phyloP scores from a whole-genome alignment of 495 filamentous ascomycete genomes.

The Xylaria sp. region DNA sequence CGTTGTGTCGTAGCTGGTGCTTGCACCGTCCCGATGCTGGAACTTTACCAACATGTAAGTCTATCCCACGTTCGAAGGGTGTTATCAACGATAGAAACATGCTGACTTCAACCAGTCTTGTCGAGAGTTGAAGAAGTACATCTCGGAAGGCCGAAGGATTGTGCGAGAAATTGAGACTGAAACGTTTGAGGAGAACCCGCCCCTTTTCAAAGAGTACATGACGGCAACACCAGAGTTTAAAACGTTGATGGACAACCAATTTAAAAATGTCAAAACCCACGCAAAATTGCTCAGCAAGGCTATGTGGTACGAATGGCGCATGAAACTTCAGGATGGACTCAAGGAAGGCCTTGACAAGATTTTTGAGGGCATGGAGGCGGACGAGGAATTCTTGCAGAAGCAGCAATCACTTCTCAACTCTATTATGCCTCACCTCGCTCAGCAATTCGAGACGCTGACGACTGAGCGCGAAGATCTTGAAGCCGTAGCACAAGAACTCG shows the following conservation, averaged over 20 bases:
- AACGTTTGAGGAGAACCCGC: constrained; percentile 85
- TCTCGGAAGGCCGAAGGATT: constrained; percentile 85
- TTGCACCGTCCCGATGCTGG: constrained; percentile 90
- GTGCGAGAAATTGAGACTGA: constrained; percentile 88
- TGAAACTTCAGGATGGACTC: constrained; percentile 84
- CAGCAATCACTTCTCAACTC: constrained; percentile 70
- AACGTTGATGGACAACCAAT: constrained; percentile 90
- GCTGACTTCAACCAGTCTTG: constrained; percentile 70
- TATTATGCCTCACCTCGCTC: constrained; percentile 68
- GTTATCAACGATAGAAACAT: background rate
- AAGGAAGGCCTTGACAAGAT: constrained; percentile 79
- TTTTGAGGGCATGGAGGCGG: constrained; percentile 74
- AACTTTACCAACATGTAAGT: constrained; percentile 90
- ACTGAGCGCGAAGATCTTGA: constrained; percentile 69
- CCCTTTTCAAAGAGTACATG: constrained; percentile 90
- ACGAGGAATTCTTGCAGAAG: constrained; percentile 70
- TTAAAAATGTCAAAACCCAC: constrained; percentile 94
- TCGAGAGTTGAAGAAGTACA: constrained; percentile 92
- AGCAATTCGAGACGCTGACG: constrained; percentile 64
- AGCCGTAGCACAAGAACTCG: constrained; percentile 74
- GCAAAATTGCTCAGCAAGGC: constrained; percentile 87
- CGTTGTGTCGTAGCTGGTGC: constrained; percentile 86
- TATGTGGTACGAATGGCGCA: constrained; percentile 98
- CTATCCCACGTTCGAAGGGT: background rate
- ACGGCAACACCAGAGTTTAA: constrained; percentile 84